Evolutionary conservation across 768 basidiomycete genomes (phyloP).

Genomic region (Neoboletus brunneissimus): DNA sequence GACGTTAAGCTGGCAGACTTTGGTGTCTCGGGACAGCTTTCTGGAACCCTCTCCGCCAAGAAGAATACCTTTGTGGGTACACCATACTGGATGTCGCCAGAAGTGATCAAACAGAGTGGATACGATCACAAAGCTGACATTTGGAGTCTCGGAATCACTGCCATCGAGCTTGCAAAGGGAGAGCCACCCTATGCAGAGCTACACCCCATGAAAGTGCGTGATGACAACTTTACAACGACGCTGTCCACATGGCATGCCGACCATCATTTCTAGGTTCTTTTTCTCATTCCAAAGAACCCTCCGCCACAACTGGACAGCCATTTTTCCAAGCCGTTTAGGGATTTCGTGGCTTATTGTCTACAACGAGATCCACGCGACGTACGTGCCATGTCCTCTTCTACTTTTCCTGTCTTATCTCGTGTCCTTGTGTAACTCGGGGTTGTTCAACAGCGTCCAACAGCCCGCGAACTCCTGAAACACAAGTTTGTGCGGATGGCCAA

Average conservation of each 20-base stretch:
- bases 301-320: conserved; percentile 87
- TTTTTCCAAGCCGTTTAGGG: conserved; percentile 91
- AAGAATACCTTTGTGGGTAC: conserved; percentile 99
- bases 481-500: conserved; percentile 95
- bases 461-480: conserved; percentile 93
- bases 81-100: conserved; percentile 99
- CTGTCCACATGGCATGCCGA: not conserved
- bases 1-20: conserved; percentile 99
- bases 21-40: conserved; percentile 96
- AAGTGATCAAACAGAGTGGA: conserved; percentile 99
- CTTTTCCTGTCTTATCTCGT: conserved; percentile 2
- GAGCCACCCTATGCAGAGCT: conserved; percentile 98
- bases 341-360: conserved; percentile 90
- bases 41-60: conserved; percentile 87
- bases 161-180: conserved; percentile 95
- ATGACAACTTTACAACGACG: not conserved
- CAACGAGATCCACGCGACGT: conserved; percentile 94
- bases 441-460: conserved; percentile 74
- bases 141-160: conserved; percentile 97
- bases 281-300: conserved; percentile 97
- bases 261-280: conserved; percentile 65
- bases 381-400: conserved; percentile 25
- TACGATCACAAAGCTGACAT: conserved; percentile 99
- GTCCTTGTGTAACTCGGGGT: conserved; percentile 13
- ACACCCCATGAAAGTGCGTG: conserved; percentile 94